Percentiles rank a stretch among this genome's conserved stretches.
Evolutionary conservation across 2,329 filamentous ascomycete genomes (phyloP).

Genomic region (Pestalotiopsis fici): DNA sequence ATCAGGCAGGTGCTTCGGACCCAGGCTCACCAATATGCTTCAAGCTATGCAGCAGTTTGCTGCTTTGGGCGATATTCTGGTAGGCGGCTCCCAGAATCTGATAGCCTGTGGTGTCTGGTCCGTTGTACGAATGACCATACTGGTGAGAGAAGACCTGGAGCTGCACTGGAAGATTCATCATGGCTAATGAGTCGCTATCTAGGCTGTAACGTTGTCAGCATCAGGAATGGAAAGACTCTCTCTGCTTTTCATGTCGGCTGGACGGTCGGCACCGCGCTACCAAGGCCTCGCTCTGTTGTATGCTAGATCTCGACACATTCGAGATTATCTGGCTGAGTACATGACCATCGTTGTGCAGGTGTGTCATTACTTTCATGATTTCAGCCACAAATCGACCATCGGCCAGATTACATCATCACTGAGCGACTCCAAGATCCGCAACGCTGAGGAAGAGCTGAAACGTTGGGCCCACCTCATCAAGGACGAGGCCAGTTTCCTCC

Average conservation of each 20-base stretch:
- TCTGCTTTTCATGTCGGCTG: background rate
- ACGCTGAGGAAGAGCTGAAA: background rate
- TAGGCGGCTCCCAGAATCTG: background rate
- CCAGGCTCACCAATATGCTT: background rate
- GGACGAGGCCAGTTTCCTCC: background rate
- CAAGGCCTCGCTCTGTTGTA: background rate
- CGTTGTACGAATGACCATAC: background rate
- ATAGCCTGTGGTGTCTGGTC: background rate
- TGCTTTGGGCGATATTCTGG: background rate
- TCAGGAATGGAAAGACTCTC: background rate
- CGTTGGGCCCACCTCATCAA: background rate
- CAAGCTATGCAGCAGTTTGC: background rate
- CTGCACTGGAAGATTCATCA: background rate
- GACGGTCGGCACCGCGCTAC: background rate
- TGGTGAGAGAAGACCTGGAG: background rate
- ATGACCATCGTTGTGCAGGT: background rate
- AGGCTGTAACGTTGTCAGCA: background rate
- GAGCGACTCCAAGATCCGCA: background rate
- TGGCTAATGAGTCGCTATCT: no score
- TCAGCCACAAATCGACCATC: background rate
- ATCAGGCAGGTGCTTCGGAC: background rate
- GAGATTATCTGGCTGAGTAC: background rate
- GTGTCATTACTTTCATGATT: background rate
- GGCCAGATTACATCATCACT: background rate
- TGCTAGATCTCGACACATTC: background rate